Base-by-base conservation (phyloP, 2,329 filamentous ascomycete species). In the Graphiopsis chlorocephala region DNA sequence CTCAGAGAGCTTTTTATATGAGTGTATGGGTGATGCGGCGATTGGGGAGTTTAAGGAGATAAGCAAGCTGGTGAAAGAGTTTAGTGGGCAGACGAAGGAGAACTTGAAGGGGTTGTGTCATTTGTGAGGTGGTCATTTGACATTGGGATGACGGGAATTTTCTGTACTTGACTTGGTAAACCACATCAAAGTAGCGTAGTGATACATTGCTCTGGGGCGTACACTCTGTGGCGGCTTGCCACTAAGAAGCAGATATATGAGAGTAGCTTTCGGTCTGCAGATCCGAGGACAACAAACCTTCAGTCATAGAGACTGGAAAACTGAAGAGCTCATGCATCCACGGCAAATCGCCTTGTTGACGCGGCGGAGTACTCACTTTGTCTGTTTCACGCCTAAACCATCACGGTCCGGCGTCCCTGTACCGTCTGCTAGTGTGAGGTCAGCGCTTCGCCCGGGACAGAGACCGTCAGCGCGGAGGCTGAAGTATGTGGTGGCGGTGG, bases 1-100 rank as follows among this genome's bases (percentile, higher is more conserved):
- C 26, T 95, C 91, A 77, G 94, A 98, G 85, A 90, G 91, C 77
- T 89, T 91, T 79, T 79, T 97, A 74, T 98, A 96, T 79, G 93
- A 98, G 82, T 87, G 88, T 72, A 85, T 97, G 81, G 92, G 91
- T 20, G 93, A 97, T 79, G 92, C 94, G 7, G 83, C 79, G 14
- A 86, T 89, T 71, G 78, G 83, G 0, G 87, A 88, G 63, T 97
- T 97, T 75, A 90, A 85, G 79, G 82, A 82, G 26, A 83, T 97
- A 55, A 88, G 90, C 67, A 83, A 82, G 63, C 73, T 97, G 64
- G 90, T 98, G 64, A 97, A 94, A 83, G 91, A 92, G 71, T 88
- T 85, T 8, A 85, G 85, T 71, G 81, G 83, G 55, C 87, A 87
- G 70, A 97, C 93, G 0, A 92, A 86, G 80, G 83, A 82, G 56